Conservation (phyloP, 2,329 filamentous ascomycete genomes). For the Curvularia sp. region DNA sequence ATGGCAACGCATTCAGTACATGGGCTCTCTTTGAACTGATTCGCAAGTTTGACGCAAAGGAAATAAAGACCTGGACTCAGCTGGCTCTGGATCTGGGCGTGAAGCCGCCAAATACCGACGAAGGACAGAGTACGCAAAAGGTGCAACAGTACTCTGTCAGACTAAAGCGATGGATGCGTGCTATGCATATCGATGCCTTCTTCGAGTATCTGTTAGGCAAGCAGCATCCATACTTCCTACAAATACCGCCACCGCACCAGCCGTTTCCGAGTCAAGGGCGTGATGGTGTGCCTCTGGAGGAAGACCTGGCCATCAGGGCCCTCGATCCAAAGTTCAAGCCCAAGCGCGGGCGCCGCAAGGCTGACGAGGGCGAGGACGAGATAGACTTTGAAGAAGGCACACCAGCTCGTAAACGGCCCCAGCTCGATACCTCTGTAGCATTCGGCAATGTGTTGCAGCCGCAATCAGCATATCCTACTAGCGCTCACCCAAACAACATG, state of each 20-base stretch:
- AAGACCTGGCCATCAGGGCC: slow-evolving; percentile 86
- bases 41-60: slow-evolving; percentile 76
- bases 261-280: slow-evolving; percentile 70
- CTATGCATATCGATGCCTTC: slow-evolving; percentile 93
- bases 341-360: slow-evolving; percentile 67
- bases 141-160: slow-evolving; percentile 94
- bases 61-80: slow-evolving; percentile 93
- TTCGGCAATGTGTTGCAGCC: slow-evolving; percentile 49
- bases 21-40: slow-evolving; percentile 81
- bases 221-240: slow-evolving; percentile 78
- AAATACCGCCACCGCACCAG: slow-evolving; percentile 71
- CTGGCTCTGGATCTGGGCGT: slow-evolving; percentile 87
- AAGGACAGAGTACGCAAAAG: slow-evolving; percentile 89
- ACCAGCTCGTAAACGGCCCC: slow-evolving; percentile 64
- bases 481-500: slow-evolving; percentile 63
- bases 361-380: slow-evolving; percentile 63
- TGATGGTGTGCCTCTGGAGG: slow-evolving; percentile 83
- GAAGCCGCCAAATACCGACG: slow-evolving; percentile 79
- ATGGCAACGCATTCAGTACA: slow-evolving; percentile 83
- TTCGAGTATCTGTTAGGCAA: slow-evolving; percentile 88
- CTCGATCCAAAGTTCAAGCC: slow-evolving; percentile 77
- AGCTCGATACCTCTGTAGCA: slow-evolving; percentile 62
- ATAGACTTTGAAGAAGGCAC: slow-evolving; percentile 57
- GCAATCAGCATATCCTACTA: slow-evolving; percentile 60
- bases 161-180: slow-evolving; percentile 96